Conservation (phyloP, 768 basidiomycete genomes). For the Xerocomellus amylosporus region DNA sequence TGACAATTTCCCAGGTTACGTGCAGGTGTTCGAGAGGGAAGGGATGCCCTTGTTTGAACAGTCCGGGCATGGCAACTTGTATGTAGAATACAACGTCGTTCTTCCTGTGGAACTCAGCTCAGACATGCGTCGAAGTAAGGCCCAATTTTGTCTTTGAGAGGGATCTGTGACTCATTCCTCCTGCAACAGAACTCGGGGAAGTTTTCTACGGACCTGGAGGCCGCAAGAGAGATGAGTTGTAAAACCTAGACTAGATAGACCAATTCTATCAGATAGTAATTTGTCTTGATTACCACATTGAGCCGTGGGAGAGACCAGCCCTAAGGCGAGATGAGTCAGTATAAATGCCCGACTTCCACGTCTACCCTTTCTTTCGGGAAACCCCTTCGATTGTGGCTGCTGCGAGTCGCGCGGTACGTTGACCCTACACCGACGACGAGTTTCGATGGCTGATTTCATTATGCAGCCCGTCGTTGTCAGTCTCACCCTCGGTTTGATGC, state of each 20-base stretch:
- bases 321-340: slow-evolving; percentile 17
- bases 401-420: slow-evolving; percentile 12
- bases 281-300: slow-evolving; percentile 4
- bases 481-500: too few species aligned
- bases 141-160: not conserved
- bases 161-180: slow-evolving; percentile 8
- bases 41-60: slow-evolving; percentile 79
- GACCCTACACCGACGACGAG: not conserved
- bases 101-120: slow-evolving; percentile 71
- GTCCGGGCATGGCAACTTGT: slow-evolving; percentile 72
- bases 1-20: slow-evolving; percentile 56
- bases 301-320: slow-evolving; percentile 30
- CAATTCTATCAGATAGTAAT: slow-evolving; percentile 3
- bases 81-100: slow-evolving; percentile 90
- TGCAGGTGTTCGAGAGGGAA: slow-evolving; percentile 82
- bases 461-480: slow-evolving; percentile 23
- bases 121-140: slow-evolving; percentile 74
- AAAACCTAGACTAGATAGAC: slow-evolving; percentile 16
- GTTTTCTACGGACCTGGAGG: slow-evolving; percentile 45
- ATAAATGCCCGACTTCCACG: slow-evolving; percentile 7
- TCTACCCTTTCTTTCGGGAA: slow-evolving; percentile 19
- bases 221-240: slow-evolving; percentile 41
- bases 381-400: slow-evolving; percentile 32
- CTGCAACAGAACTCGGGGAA: slow-evolving; percentile 49
- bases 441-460: slow-evolving; percentile 1